Percentiles rank a stretch among this genome's conserved stretches.
phyloP scores from a whole-genome alignment of 129 eudicot species.

The Artemisia annua region DNA sequence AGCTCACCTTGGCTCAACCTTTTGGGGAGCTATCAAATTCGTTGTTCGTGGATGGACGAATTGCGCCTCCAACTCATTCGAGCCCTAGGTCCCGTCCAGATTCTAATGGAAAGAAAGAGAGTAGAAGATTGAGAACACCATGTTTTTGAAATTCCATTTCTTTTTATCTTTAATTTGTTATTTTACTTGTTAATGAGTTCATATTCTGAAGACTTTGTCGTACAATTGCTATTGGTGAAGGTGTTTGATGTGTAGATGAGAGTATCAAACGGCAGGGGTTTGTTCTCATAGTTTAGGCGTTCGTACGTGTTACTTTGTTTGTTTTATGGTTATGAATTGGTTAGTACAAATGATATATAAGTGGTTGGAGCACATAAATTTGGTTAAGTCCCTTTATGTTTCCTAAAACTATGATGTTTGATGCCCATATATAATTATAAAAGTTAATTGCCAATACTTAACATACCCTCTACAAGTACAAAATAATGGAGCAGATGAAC shows the following conservation, averaged over 20 bases:
- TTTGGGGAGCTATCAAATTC: slow-evolving; percentile 49
- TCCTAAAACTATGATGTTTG: no score
- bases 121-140: slow-evolving; percentile 32
- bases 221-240: slow-evolving; percentile 6
- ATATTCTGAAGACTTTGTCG: neutral
- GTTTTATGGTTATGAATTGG: no score
- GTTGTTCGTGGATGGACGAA: slow-evolving; percentile 57
- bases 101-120: slow-evolving; percentile 28
- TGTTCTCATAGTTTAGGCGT: slow-evolving; percentile 1
- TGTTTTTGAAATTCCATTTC: slow-evolving; percentile 28
- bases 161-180: slow-evolving; percentile 13
- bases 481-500: no score
- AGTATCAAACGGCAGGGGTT: neutral
- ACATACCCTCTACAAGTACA: no score
- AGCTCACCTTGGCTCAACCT: slow-evolving; percentile 52
- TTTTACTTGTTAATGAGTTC: slow-evolving; percentile 11
- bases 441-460: no score
- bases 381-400: no score
- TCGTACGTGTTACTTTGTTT: neutral
- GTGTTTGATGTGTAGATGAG: slow-evolving; percentile 21
- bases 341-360: no score
- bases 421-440: no score
- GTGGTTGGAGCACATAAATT: no score
- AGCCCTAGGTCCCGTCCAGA: slow-evolving; percentile 43
- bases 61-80: slow-evolving; percentile 57